Base-by-base conservation (phyloP, 371 early-diverging fungal genomes). In the Mucor sp. region DNA sequence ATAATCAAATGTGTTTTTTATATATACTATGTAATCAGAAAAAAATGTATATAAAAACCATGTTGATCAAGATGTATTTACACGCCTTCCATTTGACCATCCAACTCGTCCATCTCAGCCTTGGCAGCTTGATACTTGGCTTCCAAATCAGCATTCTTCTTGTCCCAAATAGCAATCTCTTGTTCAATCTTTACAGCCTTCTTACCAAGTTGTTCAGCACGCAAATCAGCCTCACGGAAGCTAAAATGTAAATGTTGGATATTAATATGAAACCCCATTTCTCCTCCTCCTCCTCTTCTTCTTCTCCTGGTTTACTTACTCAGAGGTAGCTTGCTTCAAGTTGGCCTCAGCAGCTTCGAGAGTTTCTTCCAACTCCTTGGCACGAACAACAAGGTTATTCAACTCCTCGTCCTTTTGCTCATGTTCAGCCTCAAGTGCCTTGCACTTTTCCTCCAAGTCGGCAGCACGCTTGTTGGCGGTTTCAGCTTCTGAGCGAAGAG, bases 331-430 rank as follows among this genome's bases (percentile, higher is more conserved):
- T 66, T 87, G 87, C 41, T 84, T 85, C 58, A 92, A 80, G 72
- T 84, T 86, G 60, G 62, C 69, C 63, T 92, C 92, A 37, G 88
- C 85, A 65, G 80, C 80, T 44, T 91, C 90, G 47, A 90, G 79
- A 50, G 87, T 83, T 14, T 85, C 87, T 73, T 93, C 91, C 27
- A 89, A 81, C 27, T 86, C 76, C 66, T 77, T 77, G 43, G 88
- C 79, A 72, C 89, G 87, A 76, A 81, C 85, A 71, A 85, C 82
- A 60, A 89, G 79, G 28, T 81, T 85, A 33, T 77, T 85, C 35
- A 91, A 70, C 58, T 90, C 86, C 61, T 91, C 86, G 43, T 94
- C 94, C 72, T 91, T 92, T 43, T 77, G 68, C 27, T 73, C 82
- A 65, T 87, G 83, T 62, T 89, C 85, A 23, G 75, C 75, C 67